Evolutionary conservation across 352 stramenopile genomes (phyloP), one percentile per base, ranked within the genome.

Genomic region (Phytophthora pseudosyringae): DNA sequence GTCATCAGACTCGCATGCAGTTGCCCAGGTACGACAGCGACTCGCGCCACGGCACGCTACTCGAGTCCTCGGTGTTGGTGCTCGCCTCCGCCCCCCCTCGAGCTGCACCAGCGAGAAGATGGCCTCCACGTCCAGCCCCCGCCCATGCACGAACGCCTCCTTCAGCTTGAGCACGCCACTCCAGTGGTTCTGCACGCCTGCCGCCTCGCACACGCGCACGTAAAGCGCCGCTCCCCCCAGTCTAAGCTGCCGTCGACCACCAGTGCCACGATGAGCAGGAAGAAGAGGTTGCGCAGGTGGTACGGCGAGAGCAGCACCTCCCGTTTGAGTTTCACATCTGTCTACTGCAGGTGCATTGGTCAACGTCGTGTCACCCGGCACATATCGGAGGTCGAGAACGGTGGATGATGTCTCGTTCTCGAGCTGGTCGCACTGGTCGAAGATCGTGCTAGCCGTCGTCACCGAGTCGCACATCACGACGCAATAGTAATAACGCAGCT

Each of bases 401-500:
- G 97, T 97, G 46, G 91, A 95, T 8, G 95, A 99, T 43, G 96
- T 95, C 70, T 99, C 97, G 74, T 99, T 98, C 75, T 99, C 97
- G 59, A 99, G 88, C 47, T 98, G 96, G 69, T 99, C 97, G 21
- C 97, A 97, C 73, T 97, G 88, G 58, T 97, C 85, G 59, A 99
- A 99, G 40, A 98, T 95, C 28, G 85, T 77, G 35, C 96, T 90
- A 26, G 97, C 94, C 8, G 95, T 95, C 50, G 93, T 89, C 31
- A 94, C 77, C 25, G 81, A 94, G 53, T 97, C 83, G 80, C 97
- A 99, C 41, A 93, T 96, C 11, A 97, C 94, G 16, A 99, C 81
- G 4, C 97, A 97, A 83, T 99, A 99, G 69, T 99, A 99, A 76
- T 99, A 99, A 63, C 96, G 93, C 33, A 99, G 81, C 74, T 99